Conservation (phyloP, 106 monocot species). For the Apostasia shenzhenica region DNA sequence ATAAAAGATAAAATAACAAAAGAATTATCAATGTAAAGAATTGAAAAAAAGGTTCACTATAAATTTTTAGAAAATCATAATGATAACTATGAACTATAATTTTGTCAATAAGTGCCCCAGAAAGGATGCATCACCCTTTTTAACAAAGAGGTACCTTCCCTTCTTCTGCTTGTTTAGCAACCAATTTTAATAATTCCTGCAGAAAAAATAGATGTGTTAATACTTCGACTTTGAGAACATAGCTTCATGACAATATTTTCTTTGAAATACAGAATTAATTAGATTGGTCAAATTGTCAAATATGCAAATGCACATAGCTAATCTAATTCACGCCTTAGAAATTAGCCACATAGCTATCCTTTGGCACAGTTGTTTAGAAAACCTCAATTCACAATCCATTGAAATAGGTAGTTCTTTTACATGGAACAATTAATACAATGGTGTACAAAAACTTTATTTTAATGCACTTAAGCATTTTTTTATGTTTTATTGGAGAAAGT, state of each 20-base stretch:
- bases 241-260: neutral
- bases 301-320: neutral
- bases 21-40: too few species aligned
- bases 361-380: neutral
- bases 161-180: conserved; percentile 84
- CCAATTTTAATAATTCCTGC: conserved; percentile 79
- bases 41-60: too few species aligned
- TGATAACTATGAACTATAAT: too few species aligned
- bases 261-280: neutral
- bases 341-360: too few species aligned
- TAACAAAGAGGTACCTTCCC: conserved; percentile 58
- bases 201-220: conserved; percentile 4
- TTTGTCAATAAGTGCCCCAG: too few species aligned
- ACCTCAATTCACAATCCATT: neutral
- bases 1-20: too few species aligned
- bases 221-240: neutral
- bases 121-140: too few species aligned
- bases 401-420: too few species aligned
- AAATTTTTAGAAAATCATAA: too few species aligned
- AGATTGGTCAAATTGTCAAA: neutral
- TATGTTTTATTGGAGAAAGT: too few species aligned
- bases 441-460: neutral
- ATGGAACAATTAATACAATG: neutral
- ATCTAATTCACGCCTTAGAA: neutral
- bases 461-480: too few species aligned